phyloP scores from a whole-genome alignment of 2,329 filamentous ascomycete genomes.

The Botrytis porri region DNA sequence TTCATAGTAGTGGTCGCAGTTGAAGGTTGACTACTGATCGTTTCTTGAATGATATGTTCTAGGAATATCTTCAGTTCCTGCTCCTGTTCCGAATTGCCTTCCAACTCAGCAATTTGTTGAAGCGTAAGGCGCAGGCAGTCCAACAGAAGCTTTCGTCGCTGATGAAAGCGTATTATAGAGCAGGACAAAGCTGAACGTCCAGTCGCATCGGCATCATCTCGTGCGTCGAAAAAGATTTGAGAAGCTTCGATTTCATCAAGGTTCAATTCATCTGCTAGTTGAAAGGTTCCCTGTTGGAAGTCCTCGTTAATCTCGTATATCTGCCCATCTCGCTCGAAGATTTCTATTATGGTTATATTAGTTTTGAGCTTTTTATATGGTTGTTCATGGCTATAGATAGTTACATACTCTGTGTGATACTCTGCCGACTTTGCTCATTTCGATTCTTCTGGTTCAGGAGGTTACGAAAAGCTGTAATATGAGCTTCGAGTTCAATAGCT shows the following conservation, averaged over 20 bases:
- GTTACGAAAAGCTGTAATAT: constrained; percentile 64
- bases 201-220: constrained; percentile 64
- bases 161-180: constrained; percentile 83
- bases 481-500: constrained; percentile 61
- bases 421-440: constrained; percentile 71
- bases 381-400: constrained; percentile 7
- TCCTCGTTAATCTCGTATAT: constrained; percentile 81
- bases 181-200: constrained; percentile 74
- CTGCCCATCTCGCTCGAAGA: constrained; percentile 67
- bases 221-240: constrained; percentile 69
- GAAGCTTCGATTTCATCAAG: constrained; percentile 87
- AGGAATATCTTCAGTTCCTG: constrained; percentile 55
- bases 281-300: constrained; percentile 78
- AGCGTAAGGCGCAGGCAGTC: constrained; percentile 81
- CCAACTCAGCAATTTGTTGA: constrained; percentile 47
- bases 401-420: constrained; percentile 61
- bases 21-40: constrained; percentile 28
- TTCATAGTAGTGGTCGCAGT: constrained; percentile 42
- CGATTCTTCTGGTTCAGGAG: constrained; percentile 73
- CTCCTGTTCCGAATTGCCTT: constrained; percentile 44
- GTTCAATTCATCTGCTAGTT: constrained; percentile 83
- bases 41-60: constrained; percentile 39
- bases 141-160: constrained; percentile 76
- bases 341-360: constrained; percentile 52
- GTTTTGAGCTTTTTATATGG: not conserved